Evolutionary conservation across 1,139 yeast genomes (phyloP), one percentile per base, ranked within the genome.

Genomic region (Lodderomyces margitis): DNA sequence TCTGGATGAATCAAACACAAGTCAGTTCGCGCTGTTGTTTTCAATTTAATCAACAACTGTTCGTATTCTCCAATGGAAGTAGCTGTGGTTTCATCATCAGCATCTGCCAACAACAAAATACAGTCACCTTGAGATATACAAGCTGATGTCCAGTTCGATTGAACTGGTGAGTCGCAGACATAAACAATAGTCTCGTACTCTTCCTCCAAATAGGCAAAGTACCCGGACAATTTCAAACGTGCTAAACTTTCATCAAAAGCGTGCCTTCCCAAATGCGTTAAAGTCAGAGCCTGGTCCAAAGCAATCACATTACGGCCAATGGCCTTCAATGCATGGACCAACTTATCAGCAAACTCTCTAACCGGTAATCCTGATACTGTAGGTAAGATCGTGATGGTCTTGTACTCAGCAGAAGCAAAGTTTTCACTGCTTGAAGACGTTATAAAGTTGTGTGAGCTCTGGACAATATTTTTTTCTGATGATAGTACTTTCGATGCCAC

Each of bases 101-200:
- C 83, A 62, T 84, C 86, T 0, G 91, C 92, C 15, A 85, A 58
- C 11, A 86, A 61, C 25, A 85, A 60, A 20, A 87, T 80, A 65
- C 97, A 91, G 61, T 92, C 98, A 10, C 96, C 98, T 61, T 91
- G 98, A 5, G 94, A 80, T 38, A 92, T 85, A 61, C 98, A 92
- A 0, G 96, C 87, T 8, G 81, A 77, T 0, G 97, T 88, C 98
- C 98, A 92, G 24, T 82, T 76, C 0, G 96, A 87, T 49, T 81
- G 82, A 3, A 86, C 80, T 1, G 87, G 75, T 0, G 96, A 82
- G 55, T 92, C 98, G 30, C 95, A 92, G 17, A 92, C 81, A 56
- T 92, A 92, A 3, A 92, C 80, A 5, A 92, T 85, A 3, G 91
- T 85, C 53, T 91, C 88, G 58, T 83, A 87, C 48, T 81, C 79